Conservation (phyloP, 208 protist genomes). For the Lotmaria passim region DNA sequence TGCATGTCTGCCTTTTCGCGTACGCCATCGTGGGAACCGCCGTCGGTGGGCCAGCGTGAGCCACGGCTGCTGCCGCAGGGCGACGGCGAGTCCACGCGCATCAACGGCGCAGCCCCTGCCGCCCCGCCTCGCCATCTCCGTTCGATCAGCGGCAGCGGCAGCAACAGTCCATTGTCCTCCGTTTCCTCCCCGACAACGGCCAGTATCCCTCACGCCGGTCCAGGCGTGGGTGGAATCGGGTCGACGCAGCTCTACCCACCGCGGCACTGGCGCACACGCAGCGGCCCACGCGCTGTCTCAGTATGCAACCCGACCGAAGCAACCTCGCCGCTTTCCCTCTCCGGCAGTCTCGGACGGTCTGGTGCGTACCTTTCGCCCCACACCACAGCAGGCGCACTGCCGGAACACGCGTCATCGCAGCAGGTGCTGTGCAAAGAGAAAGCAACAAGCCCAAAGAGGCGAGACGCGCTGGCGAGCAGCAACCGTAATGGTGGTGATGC, state of each 20-base stretch:
- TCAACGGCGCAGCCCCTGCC: neutral
- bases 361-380: neutral
- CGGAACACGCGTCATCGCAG: too few relatives aligned
- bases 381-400: too few relatives aligned
- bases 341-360: neutral
- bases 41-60: neutral
- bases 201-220: neutral
- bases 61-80: neutral
- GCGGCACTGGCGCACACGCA: slow-evolving; percentile 14
- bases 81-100: neutral
- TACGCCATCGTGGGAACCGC: slow-evolving; percentile 10
- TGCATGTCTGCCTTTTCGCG: slow-evolving; percentile 3
- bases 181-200: neutral
- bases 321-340: slow-evolving; percentile 2
- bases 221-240: neutral
- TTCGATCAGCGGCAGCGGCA: neutral
- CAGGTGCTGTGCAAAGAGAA: neutral
- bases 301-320: slow-evolving; percentile 5
- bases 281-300: slow-evolving; percentile 6
- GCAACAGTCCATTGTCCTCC: neutral
- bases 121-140: neutral
- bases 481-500: neutral
- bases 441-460: neutral
- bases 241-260: slow-evolving; percentile 16
- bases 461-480: too few relatives aligned